Percentiles rank a stretch among this genome's conserved stretches.
phyloP scores from a whole-genome alignment of 108 stramenopile genomes.

The Conticribra weissflogii region DNA sequence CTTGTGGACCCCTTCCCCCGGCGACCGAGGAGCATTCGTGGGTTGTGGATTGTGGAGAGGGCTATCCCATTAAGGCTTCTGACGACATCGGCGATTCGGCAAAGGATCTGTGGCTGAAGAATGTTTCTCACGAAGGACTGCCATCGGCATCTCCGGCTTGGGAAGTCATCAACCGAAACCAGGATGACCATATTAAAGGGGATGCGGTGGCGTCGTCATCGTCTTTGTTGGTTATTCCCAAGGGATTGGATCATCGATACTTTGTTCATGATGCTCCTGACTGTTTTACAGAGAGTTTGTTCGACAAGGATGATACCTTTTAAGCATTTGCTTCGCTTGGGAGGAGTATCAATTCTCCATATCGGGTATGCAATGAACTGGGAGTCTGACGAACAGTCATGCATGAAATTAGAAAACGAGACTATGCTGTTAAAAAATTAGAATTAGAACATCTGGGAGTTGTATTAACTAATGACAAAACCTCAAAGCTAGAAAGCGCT shows the following conservation, averaged over 20 bases:
- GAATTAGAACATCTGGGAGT: too few relatives aligned
- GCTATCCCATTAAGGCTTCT: not conserved
- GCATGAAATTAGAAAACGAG: too few relatives aligned
- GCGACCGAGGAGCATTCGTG: constrained; percentile 65
- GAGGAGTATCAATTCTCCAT: too few relatives aligned
- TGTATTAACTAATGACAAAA: too few relatives aligned
- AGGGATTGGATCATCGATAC: constrained; percentile 77
- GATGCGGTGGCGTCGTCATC: not conserved
- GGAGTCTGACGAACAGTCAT: too few relatives aligned
- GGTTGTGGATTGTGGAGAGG: constrained; percentile 52
- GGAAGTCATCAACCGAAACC: constrained; percentile 50
- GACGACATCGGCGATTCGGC: constrained; percentile 1
- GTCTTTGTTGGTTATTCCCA: constrained; percentile 46
- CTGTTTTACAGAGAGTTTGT: constrained; percentile 60
- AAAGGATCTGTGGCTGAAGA: not conserved
- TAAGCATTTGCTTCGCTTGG: too few relatives aligned
- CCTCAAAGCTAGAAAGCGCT: too few relatives aligned
- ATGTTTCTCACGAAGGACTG: constrained; percentile 11
- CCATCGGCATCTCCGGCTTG: constrained; percentile 72
- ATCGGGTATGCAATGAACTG: too few relatives aligned
- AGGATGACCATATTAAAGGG: not conserved
- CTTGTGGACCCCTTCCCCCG: constrained; percentile 86
- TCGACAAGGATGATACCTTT: constrained; percentile 6
- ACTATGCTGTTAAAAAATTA: too few relatives aligned
- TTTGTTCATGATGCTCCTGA: constrained; percentile 77